These are phyloP conservation scores for Lentinula raphanica DNA, from an alignment of 768 basidiomycete species.

Conservation along the genomic window DNA sequence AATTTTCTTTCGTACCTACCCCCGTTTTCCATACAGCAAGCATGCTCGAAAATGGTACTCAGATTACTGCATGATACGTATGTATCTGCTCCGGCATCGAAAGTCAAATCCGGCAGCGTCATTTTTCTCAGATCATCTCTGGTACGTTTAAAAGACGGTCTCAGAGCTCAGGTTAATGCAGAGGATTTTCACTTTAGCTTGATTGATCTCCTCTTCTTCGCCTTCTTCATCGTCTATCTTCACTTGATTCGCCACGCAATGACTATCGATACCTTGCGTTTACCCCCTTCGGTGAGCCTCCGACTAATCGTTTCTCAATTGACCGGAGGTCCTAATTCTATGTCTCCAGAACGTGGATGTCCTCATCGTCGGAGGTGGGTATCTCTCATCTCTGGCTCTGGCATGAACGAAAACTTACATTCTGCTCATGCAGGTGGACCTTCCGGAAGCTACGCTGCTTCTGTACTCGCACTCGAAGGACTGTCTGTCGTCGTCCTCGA, in stretches of 20 bases:
- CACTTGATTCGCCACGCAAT: not conserved
- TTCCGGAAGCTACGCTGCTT: conserved; percentile 23
- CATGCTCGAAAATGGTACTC: not conserved
- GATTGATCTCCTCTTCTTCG: not conserved
- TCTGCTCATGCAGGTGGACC: conserved; percentile 19
- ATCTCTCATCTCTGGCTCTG: not conserved
- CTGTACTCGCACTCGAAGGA: conserved; percentile 25
- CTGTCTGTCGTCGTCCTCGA: conserved; percentile 23
- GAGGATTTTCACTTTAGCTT: not conserved
- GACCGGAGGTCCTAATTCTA: not conserved
- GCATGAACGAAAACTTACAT: not conserved
- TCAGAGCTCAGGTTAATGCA: no score
- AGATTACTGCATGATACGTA: not conserved
- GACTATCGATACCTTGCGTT: not conserved
- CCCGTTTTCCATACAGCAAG: not conserved
- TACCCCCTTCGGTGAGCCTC: not conserved
- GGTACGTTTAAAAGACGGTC: not conserved
- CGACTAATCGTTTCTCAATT: not conserved
- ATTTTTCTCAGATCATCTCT: not conserved
- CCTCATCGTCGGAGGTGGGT: conserved; percentile 34
- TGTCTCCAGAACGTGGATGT: conserved; percentile 41
- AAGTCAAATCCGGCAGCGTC: not conserved
- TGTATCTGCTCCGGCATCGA: not conserved
- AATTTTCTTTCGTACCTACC: not conserved
- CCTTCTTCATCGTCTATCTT: not conserved